A percentile compares a stretch with the other conserved stretches of the same genome.
Conservation (phyloP, 768 basidiomycete genomes). For the Rhodosporidiobolus sp. region DNA sequence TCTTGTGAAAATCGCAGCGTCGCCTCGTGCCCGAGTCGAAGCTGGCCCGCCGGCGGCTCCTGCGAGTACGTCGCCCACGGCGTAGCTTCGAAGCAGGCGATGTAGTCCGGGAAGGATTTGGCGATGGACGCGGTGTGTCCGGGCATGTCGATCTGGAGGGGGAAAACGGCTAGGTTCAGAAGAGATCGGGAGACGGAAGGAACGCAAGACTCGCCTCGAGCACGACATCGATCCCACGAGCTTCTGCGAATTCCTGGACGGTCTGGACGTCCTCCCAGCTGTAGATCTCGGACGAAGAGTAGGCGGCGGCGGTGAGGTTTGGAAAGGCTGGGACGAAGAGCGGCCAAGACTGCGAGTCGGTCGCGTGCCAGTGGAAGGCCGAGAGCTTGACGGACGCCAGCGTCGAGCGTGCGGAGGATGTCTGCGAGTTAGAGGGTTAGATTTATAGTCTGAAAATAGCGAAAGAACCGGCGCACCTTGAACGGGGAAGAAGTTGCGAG, state of each 20-base stretch:
- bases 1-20: constrained; percentile 61
- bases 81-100: constrained; percentile 60
- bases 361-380: constrained; percentile 76
- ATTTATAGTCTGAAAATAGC: background rate
- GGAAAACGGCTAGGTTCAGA: background rate
- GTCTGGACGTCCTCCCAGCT: constrained; percentile 58
- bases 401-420: constrained; percentile 67
- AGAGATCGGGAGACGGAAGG: background rate
- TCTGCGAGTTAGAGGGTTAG: constrained; percentile 56
- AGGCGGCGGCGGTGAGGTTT: constrained; percentile 60
- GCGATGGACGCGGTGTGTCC: constrained; percentile 72
- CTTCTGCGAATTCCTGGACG: constrained; percentile 66
- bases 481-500: constrained; percentile 62
- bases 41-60: constrained; percentile 77
- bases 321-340: constrained; percentile 62
- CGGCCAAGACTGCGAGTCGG: constrained; percentile 74
- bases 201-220: constrained; percentile 49
- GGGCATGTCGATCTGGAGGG: constrained; percentile 66
- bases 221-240: constrained; percentile 72
- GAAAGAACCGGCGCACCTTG: background rate
- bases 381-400: constrained; percentile 78
- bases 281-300: constrained; percentile 60
- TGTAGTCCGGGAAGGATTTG: constrained; percentile 64
- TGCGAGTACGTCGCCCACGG: constrained; percentile 46
- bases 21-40: constrained; percentile 64